phyloP scores from a whole-genome alignment of 2,329 filamentous ascomycete genomes.

The Sarocladium strictum region DNA sequence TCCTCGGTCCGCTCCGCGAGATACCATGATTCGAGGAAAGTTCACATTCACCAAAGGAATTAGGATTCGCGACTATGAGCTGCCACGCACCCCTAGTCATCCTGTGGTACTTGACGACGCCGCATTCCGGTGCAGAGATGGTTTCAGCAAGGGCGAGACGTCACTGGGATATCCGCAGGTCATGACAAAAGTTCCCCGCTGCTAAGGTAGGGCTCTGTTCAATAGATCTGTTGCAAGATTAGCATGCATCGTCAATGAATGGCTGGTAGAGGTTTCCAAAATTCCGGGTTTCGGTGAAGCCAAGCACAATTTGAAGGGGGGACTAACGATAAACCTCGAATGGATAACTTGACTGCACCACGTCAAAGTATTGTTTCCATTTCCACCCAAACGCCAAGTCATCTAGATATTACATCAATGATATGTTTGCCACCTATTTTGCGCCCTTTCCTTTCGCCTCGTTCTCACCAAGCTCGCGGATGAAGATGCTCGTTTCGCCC shows the following conservation, averaged over 20 bases:
- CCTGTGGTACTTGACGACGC: slow-evolving; percentile 9
- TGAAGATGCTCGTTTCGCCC: slow-evolving; percentile 69
- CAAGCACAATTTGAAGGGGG: not conserved
- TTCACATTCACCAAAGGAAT: slow-evolving; percentile 23
- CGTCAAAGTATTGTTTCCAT: not conserved
- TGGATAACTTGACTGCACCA: not conserved
- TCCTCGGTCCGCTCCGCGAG: slow-evolving; percentile 20
- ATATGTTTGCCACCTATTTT: slow-evolving; percentile 40
- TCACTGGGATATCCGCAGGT: slow-evolving; percentile 13
- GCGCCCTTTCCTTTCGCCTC: slow-evolving; percentile 82
- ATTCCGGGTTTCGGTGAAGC: too few species aligned
- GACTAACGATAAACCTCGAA: not conserved
- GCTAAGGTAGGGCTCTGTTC: too few species aligned
- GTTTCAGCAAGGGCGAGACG: slow-evolving; percentile 20
- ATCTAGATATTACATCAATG: slow-evolving; percentile 3
- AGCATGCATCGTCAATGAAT: too few species aligned
- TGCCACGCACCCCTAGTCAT: slow-evolving; percentile 13
- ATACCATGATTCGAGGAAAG: slow-evolving; percentile 19
- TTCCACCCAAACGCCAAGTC: slow-evolving; percentile 10
- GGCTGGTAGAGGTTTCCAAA: too few species aligned
- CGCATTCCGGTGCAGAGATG: slow-evolving; percentile 25
- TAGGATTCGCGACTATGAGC: slow-evolving; percentile 22
- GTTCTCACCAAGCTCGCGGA: slow-evolving; percentile 77
- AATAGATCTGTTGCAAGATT: too few species aligned
- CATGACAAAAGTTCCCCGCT: slow-evolving; percentile 11